Evolutionary conservation across 2,329 filamentous ascomycete genomes (phyloP).

Genomic region (Scedosporium boydii): DNA sequence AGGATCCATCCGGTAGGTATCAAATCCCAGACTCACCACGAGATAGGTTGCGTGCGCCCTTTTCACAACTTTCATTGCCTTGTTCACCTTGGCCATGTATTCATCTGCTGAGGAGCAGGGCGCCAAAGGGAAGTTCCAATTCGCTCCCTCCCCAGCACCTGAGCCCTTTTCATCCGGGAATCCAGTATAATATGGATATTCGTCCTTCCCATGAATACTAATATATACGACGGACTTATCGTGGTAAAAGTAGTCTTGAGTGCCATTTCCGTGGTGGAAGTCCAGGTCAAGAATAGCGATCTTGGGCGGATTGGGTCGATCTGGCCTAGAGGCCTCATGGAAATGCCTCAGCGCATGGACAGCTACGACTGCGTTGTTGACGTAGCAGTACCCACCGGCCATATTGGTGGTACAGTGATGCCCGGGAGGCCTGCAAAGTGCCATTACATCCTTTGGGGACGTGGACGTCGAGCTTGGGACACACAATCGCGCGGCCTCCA

Average conservation of each 20-base stretch:
- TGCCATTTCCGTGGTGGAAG: conserved; percentile 16
- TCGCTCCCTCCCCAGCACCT: conserved; percentile 12
- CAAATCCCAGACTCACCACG: conserved; percentile 17
- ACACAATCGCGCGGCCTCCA: conserved; percentile 8
- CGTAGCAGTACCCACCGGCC: conserved; percentile 18
- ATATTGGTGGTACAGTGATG: conserved; percentile 16
- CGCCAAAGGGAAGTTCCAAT: conserved; percentile 13
- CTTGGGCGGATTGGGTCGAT: not conserved
- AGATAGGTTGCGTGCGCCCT: conserved; percentile 12
- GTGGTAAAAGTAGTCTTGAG: too few species aligned
- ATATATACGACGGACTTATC: conserved; percentile 17
- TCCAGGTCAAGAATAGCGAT: conserved; percentile 17
- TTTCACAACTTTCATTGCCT: conserved; percentile 9
- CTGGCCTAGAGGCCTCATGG: not conserved
- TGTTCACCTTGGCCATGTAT: conserved; percentile 10
- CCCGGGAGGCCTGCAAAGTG: conserved; percentile 16
- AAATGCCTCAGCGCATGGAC: conserved; percentile 12
- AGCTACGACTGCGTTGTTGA: conserved; percentile 17
- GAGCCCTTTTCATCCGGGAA: conserved; percentile 11
- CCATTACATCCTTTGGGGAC: conserved; percentile 10
- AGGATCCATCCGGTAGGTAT: conserved; percentile 16
- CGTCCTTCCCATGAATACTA: conserved; percentile 22
- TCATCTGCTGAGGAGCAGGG: conserved; percentile 2
- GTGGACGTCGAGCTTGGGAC: not conserved
- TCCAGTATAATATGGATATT: conserved; percentile 21